Base-by-base conservation (phyloP, 2,329 filamentous ascomycete species). In the Fusarium protoensiforme region DNA sequence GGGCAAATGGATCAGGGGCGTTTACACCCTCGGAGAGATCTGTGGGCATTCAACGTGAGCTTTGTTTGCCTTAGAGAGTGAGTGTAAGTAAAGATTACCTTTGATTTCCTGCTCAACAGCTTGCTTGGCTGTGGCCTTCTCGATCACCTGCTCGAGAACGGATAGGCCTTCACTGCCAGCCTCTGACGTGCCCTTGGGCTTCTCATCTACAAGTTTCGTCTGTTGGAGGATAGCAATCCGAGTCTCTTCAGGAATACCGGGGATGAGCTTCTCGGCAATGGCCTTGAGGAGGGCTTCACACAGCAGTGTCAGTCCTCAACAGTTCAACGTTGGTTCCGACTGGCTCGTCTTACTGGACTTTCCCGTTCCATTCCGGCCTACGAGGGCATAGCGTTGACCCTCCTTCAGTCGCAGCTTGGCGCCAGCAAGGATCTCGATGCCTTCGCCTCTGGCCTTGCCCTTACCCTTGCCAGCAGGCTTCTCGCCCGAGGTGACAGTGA, bases 301-400 rank as follows among this genome's bases (percentile, higher is more conserved):
- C 20, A 41, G 9, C 14, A n/a, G 22, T 5, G 53, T 73, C 11
- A 72, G 62, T 20, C 38, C 31, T 29, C 24, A 61, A 29, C 7
- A 13, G 1, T 20, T 46, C 36, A 31, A 38, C 24, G 7, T 24
- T 9, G 54, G 6, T 16, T 18, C 16, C 22, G 16, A 24, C 9
- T 31, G 10, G 18, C 78, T 29, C 7, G 16, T 78, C 87, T 80
- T 81, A 92, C 91, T 96, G 5, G 93, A 95, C 79, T 97, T 97
- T 7, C 94, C 94, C 2, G 91, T 92, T 1, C 94, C 94, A 81
- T 97, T 97, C 8, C 93, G 88, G 0, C 94, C 94, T 22, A 96
- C 86, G 2, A 97, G 85, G 0, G 93, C 94, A 85, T 97, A 97
- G 69, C 93, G 88, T 53, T 91, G 86, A 0, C 93, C 92, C 58